Evolutionary conservation across 345 rosid genomes (phyloP), one percentile per base, ranked within the genome.

Genomic region (Orychophragmus violaceus): DNA sequence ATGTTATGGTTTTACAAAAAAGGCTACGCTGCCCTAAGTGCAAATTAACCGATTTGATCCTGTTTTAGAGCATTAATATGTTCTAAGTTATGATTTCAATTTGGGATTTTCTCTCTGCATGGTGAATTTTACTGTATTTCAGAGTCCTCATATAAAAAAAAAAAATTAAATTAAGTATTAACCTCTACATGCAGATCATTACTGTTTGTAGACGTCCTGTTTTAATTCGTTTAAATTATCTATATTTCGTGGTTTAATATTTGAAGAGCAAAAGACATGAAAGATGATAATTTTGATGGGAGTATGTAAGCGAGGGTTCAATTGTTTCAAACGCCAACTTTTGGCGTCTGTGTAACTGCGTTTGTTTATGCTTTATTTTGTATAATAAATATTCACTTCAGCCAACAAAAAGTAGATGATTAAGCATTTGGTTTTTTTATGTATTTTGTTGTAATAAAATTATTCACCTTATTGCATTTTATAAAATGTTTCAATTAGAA

Each of bases 1-100:
- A 73, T 59, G 8, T 7, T 18, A 8, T 73, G 25, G 68, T 66
- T 29, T 23, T 73, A 1, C 16, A 11, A 35, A 35, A 7, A 59
- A 29, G 17, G 28, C 17, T 24, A 66, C 62, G 77, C 18, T 73
- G 77, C 58, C 66, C 27, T 41, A 6, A 41, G 1, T 41, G 48
- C 21, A 41, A 41, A 41, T 7, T 19, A 19, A 41, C 2, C 16
- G 48, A 41, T 16, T 41, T 41, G 48, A 41, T 41, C 48, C 48
- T 41, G 21, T 16, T 41, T 41, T 41, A 41, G 9, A 41, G 48
- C n/a, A n/a, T n/a, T n/a, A 41, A 41, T 41, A 14, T 41, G 48
- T 41, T 41, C 21, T 41, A 16, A 41, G 48, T 41, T 6, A 41
- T 41, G 48, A 41, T 41, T 41, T 16, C 48, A 41, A 2, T 41